These are phyloP conservation scores for Solanum hybrid DNA, from an alignment of 305 asterid species.

Conservation along the genomic window DNA sequence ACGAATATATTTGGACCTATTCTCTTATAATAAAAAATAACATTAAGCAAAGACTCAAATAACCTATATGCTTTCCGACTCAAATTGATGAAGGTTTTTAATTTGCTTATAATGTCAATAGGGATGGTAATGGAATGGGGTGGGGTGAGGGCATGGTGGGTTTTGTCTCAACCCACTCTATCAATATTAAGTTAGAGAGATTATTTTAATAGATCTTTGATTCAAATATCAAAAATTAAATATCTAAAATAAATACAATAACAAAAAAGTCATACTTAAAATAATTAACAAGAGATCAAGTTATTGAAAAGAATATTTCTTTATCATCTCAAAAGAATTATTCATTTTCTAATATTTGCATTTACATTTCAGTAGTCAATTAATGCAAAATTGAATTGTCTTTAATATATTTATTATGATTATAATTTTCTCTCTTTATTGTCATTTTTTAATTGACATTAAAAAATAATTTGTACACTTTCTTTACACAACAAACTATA, in stretches of 20 bases:
- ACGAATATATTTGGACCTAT: background rate
- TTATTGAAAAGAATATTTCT: background rate
- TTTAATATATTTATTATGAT: background rate
- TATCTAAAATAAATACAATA: background rate
- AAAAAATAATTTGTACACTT: too few relatives aligned
- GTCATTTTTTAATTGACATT: background rate
- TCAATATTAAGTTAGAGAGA: too few relatives aligned
- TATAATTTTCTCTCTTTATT: background rate
- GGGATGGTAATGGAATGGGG: too few relatives aligned
- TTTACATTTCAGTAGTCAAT: background rate
- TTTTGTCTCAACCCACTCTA: too few relatives aligned
- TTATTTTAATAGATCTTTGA: background rate
- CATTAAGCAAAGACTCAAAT: too few relatives aligned
- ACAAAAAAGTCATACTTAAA: background rate
- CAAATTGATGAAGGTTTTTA: too few relatives aligned
- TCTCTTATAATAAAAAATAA: too few relatives aligned
- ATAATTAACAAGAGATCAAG: background rate
- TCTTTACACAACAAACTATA: background rate
- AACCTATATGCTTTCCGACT: too few relatives aligned
- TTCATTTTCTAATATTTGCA: background rate
- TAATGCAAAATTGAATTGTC: background rate
- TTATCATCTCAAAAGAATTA: background rate
- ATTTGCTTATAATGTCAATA: too few relatives aligned
- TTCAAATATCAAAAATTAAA: background rate
- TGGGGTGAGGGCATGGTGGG: too few relatives aligned